Base-by-base conservation (phyloP, 140 eudicot species). In the Anethum foeniculum region DNA sequence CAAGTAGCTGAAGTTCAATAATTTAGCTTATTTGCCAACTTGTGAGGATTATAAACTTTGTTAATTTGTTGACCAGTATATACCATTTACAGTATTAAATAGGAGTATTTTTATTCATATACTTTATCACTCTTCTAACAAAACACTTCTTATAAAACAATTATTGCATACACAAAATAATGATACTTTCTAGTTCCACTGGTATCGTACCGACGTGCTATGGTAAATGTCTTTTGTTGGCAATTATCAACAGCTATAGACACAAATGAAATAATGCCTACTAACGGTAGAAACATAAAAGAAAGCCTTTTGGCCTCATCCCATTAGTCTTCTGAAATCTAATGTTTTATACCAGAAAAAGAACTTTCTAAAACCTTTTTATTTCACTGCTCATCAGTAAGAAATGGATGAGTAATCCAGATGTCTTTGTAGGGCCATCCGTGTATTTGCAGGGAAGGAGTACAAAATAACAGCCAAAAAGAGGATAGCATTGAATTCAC, bases 361-460 rank as follows among this genome's bases (percentile, higher is more conserved):
- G 21, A 1, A 21, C 76, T 41, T 34, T 75, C 21, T 47, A 58
- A 27, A 75, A 44, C 21, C 12, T 44, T 25, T 13, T 75, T 75
- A 75, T 75, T 46, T 75, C 32, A 14, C 36, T 28, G 14, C 79
- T 47, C 78, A 74, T 74, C 78, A 4, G 56, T 12, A 74, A 44
- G 39, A 74, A 74, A 74, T 74, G 54, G 58, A 74, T n/a, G 32
- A 21, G 34, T 12, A 44, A 13, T 74, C 78, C 78, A 72, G 78
- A 74, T 74, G 78, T 74, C 51, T 23, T 23, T 74, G 36, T 44
- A 27, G 62, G 64, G 79, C 79, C 64, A 48, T 16, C 64, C 79
- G 41, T 25, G 54, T 47, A 62, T 75, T 13, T 75, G 60, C 39
- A 75, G 44, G 39, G 36, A 75, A 46, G n/a, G 41, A 27, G 15